Evolutionary conservation across 768 basidiomycete species (phyloP), one percentile per base, ranked within the genome.

Genomic region (Macrolepiota albuminosa): DNA sequence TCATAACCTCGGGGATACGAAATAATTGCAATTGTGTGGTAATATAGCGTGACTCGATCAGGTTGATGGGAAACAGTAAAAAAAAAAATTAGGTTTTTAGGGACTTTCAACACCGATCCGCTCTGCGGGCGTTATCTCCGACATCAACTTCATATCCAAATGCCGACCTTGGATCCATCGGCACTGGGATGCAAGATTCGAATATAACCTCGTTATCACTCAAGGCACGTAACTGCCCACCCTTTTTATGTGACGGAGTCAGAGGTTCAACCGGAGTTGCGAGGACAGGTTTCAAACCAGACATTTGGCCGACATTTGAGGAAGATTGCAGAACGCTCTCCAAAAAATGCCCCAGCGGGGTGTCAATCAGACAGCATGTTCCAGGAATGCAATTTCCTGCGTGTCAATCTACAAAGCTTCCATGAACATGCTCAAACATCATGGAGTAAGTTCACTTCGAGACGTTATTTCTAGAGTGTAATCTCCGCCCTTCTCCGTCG

Each of bases 61-160:
- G 31, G 7, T 8, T 16, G 47, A 49, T 26, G 52, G 58, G 14
- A 40, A 37, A 40, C 33, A n/a, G 42, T n/a, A 11, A 51, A 51
- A 43, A 9, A 9, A 51, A 51, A 61, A 62, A 64, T 62, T 62
- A 62, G 57, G 63, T 64, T 62, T 64, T 64, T 61, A 56, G 39
- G 61, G 56, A 10, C 16, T 58, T 40, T 18, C 31, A 8, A 14
- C 37, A 24, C 21, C 57, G 60, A 61, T 64, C 60, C 60, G 57
- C 50, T 8, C 9, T 40, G 6, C 5, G 26, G 37, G 53, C 53
- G 54, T 29, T 61, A 64, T 64, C 54, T 64, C 63, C 63, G 63
- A 33, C 53, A 57, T 60, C 62, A 58, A 13, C 11, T 42, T 46
- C 21, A 11, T 56, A 13, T 36, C 29, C 46, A 31, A 40, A 37